These are phyloP conservation scores for Epichloe coenophiala DNA, from an alignment of 2,329 filamentous ascomycete genomes.

Conservation along the genomic window DNA sequence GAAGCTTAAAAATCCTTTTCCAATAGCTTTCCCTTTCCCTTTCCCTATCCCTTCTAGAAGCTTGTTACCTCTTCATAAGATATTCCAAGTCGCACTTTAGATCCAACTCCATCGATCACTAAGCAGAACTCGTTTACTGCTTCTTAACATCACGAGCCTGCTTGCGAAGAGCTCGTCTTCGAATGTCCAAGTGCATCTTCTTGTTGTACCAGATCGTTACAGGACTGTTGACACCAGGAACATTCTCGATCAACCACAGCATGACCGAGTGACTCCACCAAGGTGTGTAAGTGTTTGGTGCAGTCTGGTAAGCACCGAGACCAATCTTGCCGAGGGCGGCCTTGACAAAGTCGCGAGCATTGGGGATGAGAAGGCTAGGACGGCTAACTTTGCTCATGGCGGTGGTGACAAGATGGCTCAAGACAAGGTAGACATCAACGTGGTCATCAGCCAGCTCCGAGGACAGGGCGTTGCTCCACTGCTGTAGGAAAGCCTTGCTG, in stretches of 20 bases:
- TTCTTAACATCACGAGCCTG: constrained; percentile 71
- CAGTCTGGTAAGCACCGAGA: constrained; percentile 62
- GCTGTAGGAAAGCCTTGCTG: constrained; percentile 94
- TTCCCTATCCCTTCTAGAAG: not conserved
- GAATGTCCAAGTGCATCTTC: constrained; percentile 70
- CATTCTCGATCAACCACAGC: constrained; percentile 64
- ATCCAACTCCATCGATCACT: not conserved
- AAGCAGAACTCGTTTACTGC: constrained; percentile 16
- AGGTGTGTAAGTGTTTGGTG: constrained; percentile 75
- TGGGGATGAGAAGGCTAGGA: constrained; percentile 65
- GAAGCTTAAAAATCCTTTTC: not conserved
- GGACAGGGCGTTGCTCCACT: constrained; percentile 81
- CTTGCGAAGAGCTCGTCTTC: constrained; percentile 71
- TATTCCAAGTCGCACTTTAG: not conserved
- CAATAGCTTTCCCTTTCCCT: not conserved
- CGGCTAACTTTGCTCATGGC: constrained; percentile 95
- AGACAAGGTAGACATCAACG: constrained; percentile 79
- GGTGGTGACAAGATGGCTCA: constrained; percentile 86
- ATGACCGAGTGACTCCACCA: constrained; percentile 87
- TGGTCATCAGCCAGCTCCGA: constrained; percentile 69
- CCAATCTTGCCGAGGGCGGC: constrained; percentile 71
- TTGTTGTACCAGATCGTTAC: constrained; percentile 37
- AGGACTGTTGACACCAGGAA: constrained; percentile 35
- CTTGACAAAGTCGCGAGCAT: constrained; percentile 68
- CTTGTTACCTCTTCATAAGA: not conserved